Conservation (phyloP, 331 rosid genomes). For the Cydonia oblonga region DNA sequence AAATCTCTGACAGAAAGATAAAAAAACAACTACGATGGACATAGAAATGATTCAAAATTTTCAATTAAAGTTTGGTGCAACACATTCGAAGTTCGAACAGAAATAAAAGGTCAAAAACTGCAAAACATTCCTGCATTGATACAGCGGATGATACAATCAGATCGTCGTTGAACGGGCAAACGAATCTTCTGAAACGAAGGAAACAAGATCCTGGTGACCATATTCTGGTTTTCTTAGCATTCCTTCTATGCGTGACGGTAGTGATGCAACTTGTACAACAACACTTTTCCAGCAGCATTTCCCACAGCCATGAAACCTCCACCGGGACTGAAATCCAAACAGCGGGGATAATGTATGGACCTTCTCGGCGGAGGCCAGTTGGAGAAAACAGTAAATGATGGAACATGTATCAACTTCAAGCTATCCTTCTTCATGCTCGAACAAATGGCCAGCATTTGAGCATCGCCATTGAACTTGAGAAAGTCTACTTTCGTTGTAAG, state of each 20-base stretch:
- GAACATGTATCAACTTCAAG: constrained; percentile 67
- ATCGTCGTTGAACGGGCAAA: neutral
- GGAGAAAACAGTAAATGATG: constrained; percentile 69
- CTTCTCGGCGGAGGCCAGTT: constrained; percentile 65
- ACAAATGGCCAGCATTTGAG: constrained; percentile 77
- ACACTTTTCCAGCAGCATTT: constrained; percentile 69
- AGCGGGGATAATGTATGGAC: constrained; percentile 47
- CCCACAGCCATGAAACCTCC: constrained; percentile 95
- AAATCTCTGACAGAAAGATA: neutral
- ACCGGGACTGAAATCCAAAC: constrained; percentile 86
- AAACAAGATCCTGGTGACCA: neutral
- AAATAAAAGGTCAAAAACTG: neutral
- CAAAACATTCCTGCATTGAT: neutral
- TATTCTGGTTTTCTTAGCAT: neutral
- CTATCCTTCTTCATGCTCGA: constrained; percentile 66
- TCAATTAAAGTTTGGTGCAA: neutral
- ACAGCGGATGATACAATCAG: neutral
- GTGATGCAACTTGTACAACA: constrained; percentile 81
- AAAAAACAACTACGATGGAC: neutral
- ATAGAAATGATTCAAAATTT: neutral
- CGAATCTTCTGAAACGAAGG: neutral
- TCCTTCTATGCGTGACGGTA: constrained; percentile 51
- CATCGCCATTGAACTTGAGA: constrained; percentile 59
- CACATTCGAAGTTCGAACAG: neutral
- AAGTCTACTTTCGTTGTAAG: constrained; percentile 51